Conservation (phyloP, 768 basidiomycete species). For the Chlorophyllum brunneum region DNA sequence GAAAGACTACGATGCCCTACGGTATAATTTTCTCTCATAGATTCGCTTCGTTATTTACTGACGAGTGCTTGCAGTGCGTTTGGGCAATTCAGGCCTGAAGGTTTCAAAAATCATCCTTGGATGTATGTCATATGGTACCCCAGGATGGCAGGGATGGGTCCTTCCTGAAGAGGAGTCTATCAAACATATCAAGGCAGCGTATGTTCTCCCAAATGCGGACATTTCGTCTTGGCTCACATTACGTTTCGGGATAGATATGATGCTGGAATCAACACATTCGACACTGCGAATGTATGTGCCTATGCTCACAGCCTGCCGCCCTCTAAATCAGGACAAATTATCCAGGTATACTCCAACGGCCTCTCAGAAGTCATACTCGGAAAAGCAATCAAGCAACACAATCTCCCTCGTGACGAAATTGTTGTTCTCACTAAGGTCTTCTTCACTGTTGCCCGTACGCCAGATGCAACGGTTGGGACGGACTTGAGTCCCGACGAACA, state of each 20-base stretch:
- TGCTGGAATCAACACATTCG: conserved; percentile 58
- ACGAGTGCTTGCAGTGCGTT: conserved; percentile 28
- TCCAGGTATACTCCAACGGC: conserved; percentile 62
- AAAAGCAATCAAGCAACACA: conserved; percentile 61
- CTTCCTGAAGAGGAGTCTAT: conserved; percentile 46
- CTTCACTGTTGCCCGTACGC: conserved; percentile 25
- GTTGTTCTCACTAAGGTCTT: conserved; percentile 72
- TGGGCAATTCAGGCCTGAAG: conserved; percentile 53
- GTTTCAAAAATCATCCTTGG: conserved; percentile 68
- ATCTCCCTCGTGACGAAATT: conserved; percentile 69
- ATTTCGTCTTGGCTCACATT: no score
- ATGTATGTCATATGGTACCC: conserved; percentile 52
- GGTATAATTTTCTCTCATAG: no score
- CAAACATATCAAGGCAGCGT: conserved; percentile 50
- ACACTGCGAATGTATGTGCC: conserved; percentile 43
- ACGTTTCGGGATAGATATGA: conserved; percentile 45
- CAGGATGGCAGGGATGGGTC: conserved; percentile 49
- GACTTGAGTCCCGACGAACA: conserved; percentile 25
- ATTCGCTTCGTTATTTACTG: no score
- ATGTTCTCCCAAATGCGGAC: conserved; percentile 17
- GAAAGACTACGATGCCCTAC: no score
- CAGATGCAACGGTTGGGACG: conserved; percentile 11
- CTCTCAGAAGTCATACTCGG: conserved; percentile 64
- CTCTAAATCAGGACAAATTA: not conserved
- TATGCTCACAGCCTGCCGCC: not conserved